These are phyloP conservation scores for Boletus rubescentipes DNA, from an alignment of 768 basidiomycete genomes.

Conservation along the genomic window DNA sequence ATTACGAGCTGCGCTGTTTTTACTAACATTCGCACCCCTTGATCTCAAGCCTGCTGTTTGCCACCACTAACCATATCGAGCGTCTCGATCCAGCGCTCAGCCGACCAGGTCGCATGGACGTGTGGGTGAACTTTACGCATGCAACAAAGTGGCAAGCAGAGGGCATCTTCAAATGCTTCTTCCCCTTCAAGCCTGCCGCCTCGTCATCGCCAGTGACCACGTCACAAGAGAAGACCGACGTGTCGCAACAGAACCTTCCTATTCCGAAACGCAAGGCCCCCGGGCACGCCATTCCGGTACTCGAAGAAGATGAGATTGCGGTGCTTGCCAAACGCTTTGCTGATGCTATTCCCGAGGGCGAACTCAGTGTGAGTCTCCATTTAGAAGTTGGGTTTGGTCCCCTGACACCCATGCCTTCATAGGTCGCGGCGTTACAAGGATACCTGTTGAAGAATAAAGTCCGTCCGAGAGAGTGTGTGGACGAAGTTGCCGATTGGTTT, in stretches of 20 bases:
- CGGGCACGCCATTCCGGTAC: slow-evolving; percentile 60
- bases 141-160: slow-evolving; percentile 93
- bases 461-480: slow-evolving; percentile 81
- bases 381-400: neutral
- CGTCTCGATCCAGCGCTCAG: slow-evolving; percentile 87
- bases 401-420: slow-evolving; percentile 1
- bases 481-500: slow-evolving; percentile 74
- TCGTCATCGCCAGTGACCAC: slow-evolving; percentile 10
- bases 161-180: slow-evolving; percentile 93
- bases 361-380: slow-evolving; percentile 67
- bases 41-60: slow-evolving; percentile 69
- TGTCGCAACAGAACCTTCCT: slow-evolving; percentile 66
- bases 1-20: slow-evolving; percentile 8
- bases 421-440: slow-evolving; percentile 85
- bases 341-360: slow-evolving; percentile 81
- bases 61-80: slow-evolving; percentile 93
- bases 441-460: slow-evolving; percentile 89
- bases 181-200: slow-evolving; percentile 56
- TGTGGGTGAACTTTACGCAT: slow-evolving; percentile 90
- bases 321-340: slow-evolving; percentile 80
- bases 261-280: slow-evolving; percentile 61
- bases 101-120: slow-evolving; percentile 88
- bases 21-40: slow-evolving; percentile 19
- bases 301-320: slow-evolving; percentile 75
- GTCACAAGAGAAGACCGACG: slow-evolving; percentile 35